These are phyloP conservation scores for Fraxinus baroniana DNA, from an alignment of 305 asterid genomes.

Conservation along the genomic window DNA sequence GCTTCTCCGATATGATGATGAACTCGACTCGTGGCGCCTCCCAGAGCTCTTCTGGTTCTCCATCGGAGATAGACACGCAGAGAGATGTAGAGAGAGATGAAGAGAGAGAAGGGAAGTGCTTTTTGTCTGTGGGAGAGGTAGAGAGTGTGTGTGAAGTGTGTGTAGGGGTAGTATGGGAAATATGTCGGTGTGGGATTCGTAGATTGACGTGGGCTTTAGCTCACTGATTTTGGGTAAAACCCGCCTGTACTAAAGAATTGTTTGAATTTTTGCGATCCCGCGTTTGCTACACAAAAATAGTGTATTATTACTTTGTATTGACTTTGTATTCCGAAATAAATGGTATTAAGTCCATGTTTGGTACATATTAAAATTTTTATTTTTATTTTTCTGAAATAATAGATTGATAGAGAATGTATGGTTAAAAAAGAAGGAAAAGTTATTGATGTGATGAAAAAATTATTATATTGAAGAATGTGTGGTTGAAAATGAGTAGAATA, in stretches of 20 bases:
- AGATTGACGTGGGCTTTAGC: background rate
- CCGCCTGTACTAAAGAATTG: background rate
- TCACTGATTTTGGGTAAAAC: background rate
- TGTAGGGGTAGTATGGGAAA: background rate
- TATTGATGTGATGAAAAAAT: no score
- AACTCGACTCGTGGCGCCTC: conserved; percentile 56
- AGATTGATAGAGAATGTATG: no score
- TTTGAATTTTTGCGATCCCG: background rate
- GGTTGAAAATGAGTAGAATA: no score
- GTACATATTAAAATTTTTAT: no score
- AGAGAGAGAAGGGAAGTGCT: conserved; percentile 26
- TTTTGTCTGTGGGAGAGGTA: background rate
- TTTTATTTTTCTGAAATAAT: no score
- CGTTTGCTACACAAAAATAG: background rate
- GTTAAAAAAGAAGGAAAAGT: no score
- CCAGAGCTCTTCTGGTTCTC: conserved; percentile 65
- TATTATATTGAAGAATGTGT: no score
- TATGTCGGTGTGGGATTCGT: background rate
- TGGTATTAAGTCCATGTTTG: no score
- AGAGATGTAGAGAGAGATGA: conserved; percentile 19
- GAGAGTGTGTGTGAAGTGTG: background rate
- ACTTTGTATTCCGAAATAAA: no score
- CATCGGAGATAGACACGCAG: conserved; percentile 41
- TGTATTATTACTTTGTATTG: no score
- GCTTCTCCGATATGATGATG: conserved; percentile 59